phyloP scores from a whole-genome alignment of 148 eudicot genomes.

The Persicaria maculosa region DNA sequence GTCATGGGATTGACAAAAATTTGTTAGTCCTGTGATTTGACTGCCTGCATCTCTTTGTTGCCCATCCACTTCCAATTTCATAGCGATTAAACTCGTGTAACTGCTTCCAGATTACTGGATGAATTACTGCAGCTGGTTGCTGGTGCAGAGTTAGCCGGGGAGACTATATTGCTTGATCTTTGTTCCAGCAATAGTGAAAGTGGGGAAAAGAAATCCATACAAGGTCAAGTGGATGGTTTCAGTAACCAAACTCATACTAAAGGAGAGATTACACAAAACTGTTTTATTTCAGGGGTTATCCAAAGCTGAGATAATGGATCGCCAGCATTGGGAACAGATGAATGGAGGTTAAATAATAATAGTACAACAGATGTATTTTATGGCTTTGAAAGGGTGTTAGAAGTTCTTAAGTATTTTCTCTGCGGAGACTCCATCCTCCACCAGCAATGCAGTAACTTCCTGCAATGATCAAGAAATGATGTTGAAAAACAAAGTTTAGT shows the following conservation, averaged over 20 bases:
- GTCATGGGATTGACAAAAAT: too few species aligned
- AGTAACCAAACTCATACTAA: background rate
- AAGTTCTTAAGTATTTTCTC: slow-evolving; percentile 81
- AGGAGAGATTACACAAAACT: background rate
- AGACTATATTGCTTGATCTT: too few species aligned
- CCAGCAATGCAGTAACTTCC: slow-evolving; percentile 76
- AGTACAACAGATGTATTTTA: slow-evolving; percentile 18
- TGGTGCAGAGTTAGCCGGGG: too few species aligned
- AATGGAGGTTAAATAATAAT: slow-evolving; percentile 18
- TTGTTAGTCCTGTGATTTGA: too few species aligned
- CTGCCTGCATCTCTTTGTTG: too few species aligned
- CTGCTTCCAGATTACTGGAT: too few species aligned
- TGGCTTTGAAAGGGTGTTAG: slow-evolving; percentile 19
- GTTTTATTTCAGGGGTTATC: slow-evolving; percentile 1
- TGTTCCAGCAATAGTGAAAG: background rate
- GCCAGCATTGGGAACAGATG: background rate
- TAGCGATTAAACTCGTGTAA: too few species aligned
- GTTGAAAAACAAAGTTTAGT: background rate
- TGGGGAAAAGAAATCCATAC: background rate
- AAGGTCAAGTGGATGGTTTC: background rate
- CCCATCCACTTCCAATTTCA: too few species aligned
- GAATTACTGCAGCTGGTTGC: too few species aligned
- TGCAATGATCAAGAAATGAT: slow-evolving; percentile 32
- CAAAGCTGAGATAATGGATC: slow-evolving; percentile 2
- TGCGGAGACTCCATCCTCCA: slow-evolving; percentile 55